phyloP scores from a whole-genome alignment of 805 yeast species.

The Metschnikowia hibisci region DNA sequence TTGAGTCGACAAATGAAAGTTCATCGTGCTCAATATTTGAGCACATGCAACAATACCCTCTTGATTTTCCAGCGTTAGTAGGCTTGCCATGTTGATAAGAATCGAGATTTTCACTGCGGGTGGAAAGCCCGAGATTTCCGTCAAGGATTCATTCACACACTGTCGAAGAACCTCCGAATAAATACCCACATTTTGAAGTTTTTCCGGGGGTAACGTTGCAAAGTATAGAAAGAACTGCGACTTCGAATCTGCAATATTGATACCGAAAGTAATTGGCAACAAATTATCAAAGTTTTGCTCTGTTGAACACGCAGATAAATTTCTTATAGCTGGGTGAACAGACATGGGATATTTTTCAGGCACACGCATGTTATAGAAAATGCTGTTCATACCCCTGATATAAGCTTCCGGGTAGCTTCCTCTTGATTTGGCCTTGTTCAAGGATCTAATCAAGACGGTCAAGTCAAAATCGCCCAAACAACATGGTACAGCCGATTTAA shows the following conservation, averaged over 20 bases:
- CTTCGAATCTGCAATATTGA: constrained; percentile 3
- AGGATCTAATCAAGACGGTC: not conserved
- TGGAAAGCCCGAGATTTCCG: not conserved
- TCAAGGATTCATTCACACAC: not conserved
- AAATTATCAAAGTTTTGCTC: not conserved
- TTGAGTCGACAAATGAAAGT: not conserved
- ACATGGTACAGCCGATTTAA: not conserved
- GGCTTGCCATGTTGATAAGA: not conserved
- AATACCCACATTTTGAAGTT: not conserved
- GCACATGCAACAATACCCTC: not conserved
- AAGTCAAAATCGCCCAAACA: not conserved
- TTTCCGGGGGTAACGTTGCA: not conserved
- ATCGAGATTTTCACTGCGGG: constrained; percentile 1
- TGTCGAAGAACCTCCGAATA: not conserved
- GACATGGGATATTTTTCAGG: not conserved
- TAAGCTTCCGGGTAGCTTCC: not conserved
- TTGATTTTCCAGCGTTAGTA: not conserved
- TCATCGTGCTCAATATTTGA: not conserved
- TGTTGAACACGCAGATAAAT: not conserved
- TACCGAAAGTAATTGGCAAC: not conserved
- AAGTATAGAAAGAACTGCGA: not conserved
- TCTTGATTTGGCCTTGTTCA: constrained; percentile 1
- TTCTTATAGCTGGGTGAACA: not conserved
- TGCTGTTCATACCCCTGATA: not conserved
- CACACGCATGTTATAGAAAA: not conserved